phyloP scores from a whole-genome alignment of 306 rosid genomes.

The Cucurbita ficifolia region DNA sequence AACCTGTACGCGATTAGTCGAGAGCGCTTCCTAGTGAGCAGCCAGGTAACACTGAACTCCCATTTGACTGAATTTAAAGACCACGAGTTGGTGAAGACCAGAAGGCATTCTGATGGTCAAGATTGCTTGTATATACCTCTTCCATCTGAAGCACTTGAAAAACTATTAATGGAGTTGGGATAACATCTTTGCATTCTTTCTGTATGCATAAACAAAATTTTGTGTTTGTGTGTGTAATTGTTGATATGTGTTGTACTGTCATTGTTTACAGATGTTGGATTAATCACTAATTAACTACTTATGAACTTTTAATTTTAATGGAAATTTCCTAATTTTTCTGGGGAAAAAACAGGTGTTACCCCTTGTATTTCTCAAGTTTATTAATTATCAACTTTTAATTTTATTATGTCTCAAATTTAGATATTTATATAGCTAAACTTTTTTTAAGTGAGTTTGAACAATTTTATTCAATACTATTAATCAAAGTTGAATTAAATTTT shows the following conservation, averaged over 20 bases:
- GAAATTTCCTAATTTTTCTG: too few species aligned
- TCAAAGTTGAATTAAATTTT: too few species aligned
- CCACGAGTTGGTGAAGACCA: conserved; percentile 77
- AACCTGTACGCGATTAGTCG: conserved; percentile 57
- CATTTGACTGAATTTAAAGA: conserved; percentile 88
- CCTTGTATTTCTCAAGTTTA: too few species aligned
- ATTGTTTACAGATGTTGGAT: neutral
- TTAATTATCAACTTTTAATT: too few species aligned
- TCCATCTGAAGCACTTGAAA: conserved; percentile 62
- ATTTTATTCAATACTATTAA: too few species aligned
- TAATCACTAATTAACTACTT: too few species aligned
- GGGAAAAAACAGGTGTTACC: too few species aligned
- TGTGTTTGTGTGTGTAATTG: neutral
- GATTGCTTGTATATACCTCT: conserved; percentile 61
- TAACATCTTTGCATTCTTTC: neutral
- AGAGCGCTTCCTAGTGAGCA: conserved; percentile 73
- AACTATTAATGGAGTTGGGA: conserved; percentile 40
- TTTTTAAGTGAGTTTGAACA: too few species aligned
- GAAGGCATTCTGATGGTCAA: conserved; percentile 79
- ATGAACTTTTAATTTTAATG: too few species aligned
- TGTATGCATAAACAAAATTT: neutral
- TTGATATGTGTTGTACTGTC: neutral
- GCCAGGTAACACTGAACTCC: conserved; percentile 68
- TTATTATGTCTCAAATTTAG: too few species aligned
- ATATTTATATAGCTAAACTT: too few species aligned